These are phyloP conservation scores for Ceratobasidium sp. DNA, from an alignment of 1,284 basidiomycete species.

Conservation along the genomic window DNA sequence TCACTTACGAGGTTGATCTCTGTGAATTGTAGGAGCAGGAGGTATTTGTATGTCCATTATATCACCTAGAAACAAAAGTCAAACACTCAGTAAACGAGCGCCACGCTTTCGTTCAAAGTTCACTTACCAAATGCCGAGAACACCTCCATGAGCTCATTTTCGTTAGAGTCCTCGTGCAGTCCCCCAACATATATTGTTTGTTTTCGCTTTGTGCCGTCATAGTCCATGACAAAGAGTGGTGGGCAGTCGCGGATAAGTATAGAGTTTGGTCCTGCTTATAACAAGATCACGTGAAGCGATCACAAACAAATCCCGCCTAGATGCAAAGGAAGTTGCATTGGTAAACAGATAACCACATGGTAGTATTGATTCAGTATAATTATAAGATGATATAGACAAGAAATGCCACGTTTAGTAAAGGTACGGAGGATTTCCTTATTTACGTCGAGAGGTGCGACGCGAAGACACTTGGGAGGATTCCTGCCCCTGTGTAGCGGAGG, in stretches of 20 bases:
- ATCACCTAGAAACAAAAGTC: slow-evolving; percentile 65
- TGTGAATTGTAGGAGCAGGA: slow-evolving; percentile 68
- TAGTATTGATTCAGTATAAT: not conserved
- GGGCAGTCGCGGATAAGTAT: not conserved
- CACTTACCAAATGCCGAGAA: slow-evolving; percentile 80
- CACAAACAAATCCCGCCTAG: slow-evolving; percentile 36
- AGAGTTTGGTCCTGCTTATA: not conserved
- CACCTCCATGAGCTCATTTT: slow-evolving; percentile 69
- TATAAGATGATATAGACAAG: not conserved
- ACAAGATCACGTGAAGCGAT: not conserved
- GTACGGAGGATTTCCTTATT: not conserved
- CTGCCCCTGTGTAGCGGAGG: not conserved
- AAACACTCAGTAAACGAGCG: not conserved
- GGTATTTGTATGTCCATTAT: slow-evolving; percentile 84
- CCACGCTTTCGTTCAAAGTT: slow-evolving; percentile 15
- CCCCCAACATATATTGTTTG: slow-evolving; percentile 84
- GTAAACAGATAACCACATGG: not conserved
- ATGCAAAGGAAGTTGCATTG: not conserved
- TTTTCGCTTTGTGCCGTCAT: slow-evolving; percentile 78
- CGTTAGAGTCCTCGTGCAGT: slow-evolving; percentile 78
- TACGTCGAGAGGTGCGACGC: slow-evolving; percentile 26
- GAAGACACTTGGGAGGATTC: slow-evolving; percentile 16
- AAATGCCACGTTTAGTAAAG: not conserved
- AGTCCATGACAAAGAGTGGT: slow-evolving; percentile 24
- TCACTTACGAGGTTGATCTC: slow-evolving; percentile 40